Percentiles rank a stretch among this genome's conserved stretches.
Evolutionary conservation across 2,329 filamentous ascomycete genomes (phyloP).

Genomic region (Seiridium cupressi): DNA sequence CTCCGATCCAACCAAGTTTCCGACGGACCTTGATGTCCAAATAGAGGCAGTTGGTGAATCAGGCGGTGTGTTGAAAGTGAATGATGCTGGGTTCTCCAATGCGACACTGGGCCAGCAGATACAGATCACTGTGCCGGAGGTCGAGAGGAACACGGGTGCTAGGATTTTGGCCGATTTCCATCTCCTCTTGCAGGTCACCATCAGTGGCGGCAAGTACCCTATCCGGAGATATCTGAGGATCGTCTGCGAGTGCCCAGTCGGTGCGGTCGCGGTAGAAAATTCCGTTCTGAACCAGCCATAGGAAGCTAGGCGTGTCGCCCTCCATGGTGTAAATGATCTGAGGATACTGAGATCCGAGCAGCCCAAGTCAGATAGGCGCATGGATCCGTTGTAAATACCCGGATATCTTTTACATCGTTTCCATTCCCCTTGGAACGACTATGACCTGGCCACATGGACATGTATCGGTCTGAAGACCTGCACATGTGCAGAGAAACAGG

Average conservation of each 20-base stretch:
- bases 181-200: not conserved
- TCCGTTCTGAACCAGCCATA: constrained; percentile 43
- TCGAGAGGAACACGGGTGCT: not conserved
- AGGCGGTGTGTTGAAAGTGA: not conserved
- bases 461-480: too few species aligned
- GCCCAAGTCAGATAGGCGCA: constrained; percentile 41
- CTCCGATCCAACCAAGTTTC: not conserved
- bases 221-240: constrained; percentile 1
- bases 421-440: too few species aligned
- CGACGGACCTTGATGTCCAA: not conserved
- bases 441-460: too few species aligned
- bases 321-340: constrained; percentile 45
- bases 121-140: not conserved
- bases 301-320: constrained; percentile 40
- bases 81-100: constrained; percentile 2
- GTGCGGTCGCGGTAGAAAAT: constrained; percentile 38
- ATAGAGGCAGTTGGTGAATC: not conserved
- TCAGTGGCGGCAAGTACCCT: not conserved
- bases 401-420: too few species aligned
- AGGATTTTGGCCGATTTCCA: not conserved
- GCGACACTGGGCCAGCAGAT: not conserved
- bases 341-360: constrained; percentile 35
- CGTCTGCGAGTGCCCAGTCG: constrained; percentile 23
- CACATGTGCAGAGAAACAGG: constrained; percentile 45
- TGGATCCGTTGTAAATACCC: too few species aligned